Evolutionary conservation across 1,139 yeast species (phyloP).

Genomic region (Debaryomycetaceae sp.): DNA sequence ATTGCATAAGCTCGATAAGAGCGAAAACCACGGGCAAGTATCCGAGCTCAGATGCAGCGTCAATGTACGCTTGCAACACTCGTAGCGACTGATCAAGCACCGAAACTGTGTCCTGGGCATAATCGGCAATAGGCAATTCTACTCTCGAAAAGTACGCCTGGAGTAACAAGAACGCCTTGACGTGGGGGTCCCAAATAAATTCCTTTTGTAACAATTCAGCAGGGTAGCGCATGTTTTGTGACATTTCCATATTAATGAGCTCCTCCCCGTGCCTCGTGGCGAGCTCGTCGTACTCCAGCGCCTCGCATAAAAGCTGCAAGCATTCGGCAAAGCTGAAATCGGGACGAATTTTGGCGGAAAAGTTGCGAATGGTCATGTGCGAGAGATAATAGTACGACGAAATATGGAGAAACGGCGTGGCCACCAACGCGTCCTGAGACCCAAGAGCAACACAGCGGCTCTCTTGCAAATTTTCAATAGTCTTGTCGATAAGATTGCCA

Average conservation of each 20-base stretch:
- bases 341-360: slow-evolving; percentile 41
- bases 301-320: slow-evolving; percentile 61
- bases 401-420: slow-evolving; percentile 79
- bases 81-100: slow-evolving; percentile 92
- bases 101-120: slow-evolving; percentile 85
- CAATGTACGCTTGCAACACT: slow-evolving; percentile 85
- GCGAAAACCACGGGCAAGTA: slow-evolving; percentile 48
- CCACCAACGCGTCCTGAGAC: slow-evolving; percentile 40
- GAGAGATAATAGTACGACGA: slow-evolving; percentile 90
- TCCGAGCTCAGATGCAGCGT: slow-evolving; percentile 80
- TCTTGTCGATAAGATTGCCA: slow-evolving; percentile 58
- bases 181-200: slow-evolving; percentile 92
- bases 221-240: slow-evolving; percentile 67
- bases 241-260: slow-evolving; percentile 80
- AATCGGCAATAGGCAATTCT: slow-evolving; percentile 90
- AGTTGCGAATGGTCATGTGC: slow-evolving; percentile 72
- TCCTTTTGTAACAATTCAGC: slow-evolving; percentile 56
- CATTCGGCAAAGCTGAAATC: slow-evolving; percentile 57
- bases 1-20: slow-evolving; percentile 66
- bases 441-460: slow-evolving; percentile 57
- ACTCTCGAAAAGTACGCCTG: slow-evolving; percentile 82
- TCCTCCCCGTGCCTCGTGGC: slow-evolving; percentile 97
- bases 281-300: slow-evolving; percentile 82
- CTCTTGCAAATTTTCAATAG: slow-evolving; percentile 56
- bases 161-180: slow-evolving; percentile 71